A percentile compares a stretch with the other conserved stretches of the same genome.
Conservation (phyloP, 345 rosid species). For the Streptanthus diversifolius region DNA sequence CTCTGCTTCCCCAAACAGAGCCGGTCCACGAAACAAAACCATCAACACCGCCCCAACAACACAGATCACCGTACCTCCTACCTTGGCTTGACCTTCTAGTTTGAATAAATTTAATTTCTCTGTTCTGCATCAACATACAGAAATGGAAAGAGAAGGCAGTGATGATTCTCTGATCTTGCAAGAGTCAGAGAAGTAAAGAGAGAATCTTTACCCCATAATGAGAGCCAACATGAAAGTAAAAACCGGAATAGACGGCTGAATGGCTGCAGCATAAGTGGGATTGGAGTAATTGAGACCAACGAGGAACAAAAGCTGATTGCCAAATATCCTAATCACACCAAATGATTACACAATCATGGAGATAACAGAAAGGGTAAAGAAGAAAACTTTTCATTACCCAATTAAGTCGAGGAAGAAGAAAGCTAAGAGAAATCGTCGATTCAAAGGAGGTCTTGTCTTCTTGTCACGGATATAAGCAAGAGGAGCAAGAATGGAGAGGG, state of each 20-base stretch:
- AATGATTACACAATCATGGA: not conserved
- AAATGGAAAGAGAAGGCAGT: not conserved
- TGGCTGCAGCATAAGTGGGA: conserved; percentile 98
- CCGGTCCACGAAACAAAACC: conserved; percentile 92
- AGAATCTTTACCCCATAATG: conserved; percentile 64
- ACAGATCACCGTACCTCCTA: conserved; percentile 81
- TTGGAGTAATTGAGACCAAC: conserved; percentile 89
- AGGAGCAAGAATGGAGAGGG: conserved; percentile 88
- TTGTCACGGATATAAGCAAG: conserved; percentile 81
- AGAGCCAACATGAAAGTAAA: conserved; percentile 90
- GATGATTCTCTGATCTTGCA: not conserved
- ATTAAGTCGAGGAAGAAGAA: conserved; percentile 89
- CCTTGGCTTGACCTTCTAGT: conserved; percentile 89
- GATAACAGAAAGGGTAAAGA: not conserved
- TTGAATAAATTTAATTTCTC: conserved; percentile 72
- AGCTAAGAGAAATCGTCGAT: conserved; percentile 52
- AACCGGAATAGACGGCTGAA: conserved; percentile 94
- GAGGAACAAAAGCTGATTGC: conserved; percentile 94
- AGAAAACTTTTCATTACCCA: conserved; percentile 45
- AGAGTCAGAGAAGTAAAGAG: not conserved
- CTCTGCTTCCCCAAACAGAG: conserved; percentile 60
- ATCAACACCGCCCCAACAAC: conserved; percentile 79
- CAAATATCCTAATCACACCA: conserved; percentile 65
- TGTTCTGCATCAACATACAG: conserved; percentile 60
- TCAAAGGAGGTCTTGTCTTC: conserved; percentile 73